These are phyloP conservation scores for Coemansia sp. DNA, from an alignment of 192 early-diverging fungal species.

Conservation along the genomic window DNA sequence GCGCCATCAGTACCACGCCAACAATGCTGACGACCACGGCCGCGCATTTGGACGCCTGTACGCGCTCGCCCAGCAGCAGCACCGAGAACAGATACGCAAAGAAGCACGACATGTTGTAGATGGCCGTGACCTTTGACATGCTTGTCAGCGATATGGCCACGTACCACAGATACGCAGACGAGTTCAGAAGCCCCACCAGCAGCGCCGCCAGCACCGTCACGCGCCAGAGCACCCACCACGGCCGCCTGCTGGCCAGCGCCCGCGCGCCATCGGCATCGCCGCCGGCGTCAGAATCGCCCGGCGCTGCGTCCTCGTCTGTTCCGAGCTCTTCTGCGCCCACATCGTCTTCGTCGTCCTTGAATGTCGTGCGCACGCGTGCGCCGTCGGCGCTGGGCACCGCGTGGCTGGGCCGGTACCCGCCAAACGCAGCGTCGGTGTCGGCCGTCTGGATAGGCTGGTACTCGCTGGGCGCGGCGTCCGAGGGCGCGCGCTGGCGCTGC, in stretches of 20 bases:
- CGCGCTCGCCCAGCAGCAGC: conserved; percentile 62
- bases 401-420: background rate
- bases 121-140: conserved; percentile 78
- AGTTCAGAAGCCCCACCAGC: conserved; percentile 62
- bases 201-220: conserved; percentile 16
- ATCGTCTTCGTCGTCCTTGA: conserved; percentile 7
- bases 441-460: conserved; percentile 25
- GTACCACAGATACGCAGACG: conserved; percentile 79
- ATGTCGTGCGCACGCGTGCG: conserved; percentile 1
- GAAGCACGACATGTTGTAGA: conserved; percentile 81
- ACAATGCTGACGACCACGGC: conserved; percentile 65
- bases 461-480: background rate
- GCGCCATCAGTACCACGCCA: conserved; percentile 68
- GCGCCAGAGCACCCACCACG: conserved; percentile 26
- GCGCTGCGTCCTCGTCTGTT: background rate
- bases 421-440: conserved; percentile 2
- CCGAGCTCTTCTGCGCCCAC: background rate
- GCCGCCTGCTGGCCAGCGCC: conserved; percentile 16
- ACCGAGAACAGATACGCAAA: conserved; percentile 82
- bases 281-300: background rate
- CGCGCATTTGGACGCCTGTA: conserved; percentile 58
- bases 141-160: conserved; percentile 66
- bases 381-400: background rate
- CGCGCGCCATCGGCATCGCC: conserved; percentile 14
- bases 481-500: conserved; percentile 12